These are phyloP conservation scores for Amauroascus verrucosus DNA, from an alignment of 2,329 filamentous ascomycete species.

Conservation along the genomic window DNA sequence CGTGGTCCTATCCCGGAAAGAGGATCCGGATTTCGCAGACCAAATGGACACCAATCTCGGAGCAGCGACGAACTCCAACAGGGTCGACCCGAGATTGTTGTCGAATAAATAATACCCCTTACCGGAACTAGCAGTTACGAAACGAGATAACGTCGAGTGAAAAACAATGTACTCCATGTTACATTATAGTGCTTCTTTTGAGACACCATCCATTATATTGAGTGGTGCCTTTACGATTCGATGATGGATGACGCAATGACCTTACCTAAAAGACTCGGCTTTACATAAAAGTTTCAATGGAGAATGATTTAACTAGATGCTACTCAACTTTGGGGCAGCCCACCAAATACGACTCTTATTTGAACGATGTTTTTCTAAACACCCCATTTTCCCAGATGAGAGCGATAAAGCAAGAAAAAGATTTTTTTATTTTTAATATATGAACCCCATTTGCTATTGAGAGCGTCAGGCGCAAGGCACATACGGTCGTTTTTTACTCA, in stretches of 20 bases:
- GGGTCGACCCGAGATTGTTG: slow-evolving; percentile 51
- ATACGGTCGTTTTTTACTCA: slow-evolving; percentile 3
- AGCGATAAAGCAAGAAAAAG: slow-evolving; percentile 7
- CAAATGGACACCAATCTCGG: slow-evolving; percentile 52
- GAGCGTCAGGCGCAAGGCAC: slow-evolving; percentile 10
- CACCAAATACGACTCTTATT: slow-evolving; percentile 19
- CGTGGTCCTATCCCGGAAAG: slow-evolving; percentile 52
- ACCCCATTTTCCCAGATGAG: slow-evolving; percentile 1
- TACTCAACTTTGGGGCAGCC: slow-evolving; percentile 27
- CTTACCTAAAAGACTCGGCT: slow-evolving; percentile 18
- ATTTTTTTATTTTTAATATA: slow-evolving; percentile 5
- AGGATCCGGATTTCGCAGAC: slow-evolving; percentile 48
- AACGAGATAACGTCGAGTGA: slow-evolving; percentile 17
- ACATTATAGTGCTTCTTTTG: slow-evolving; percentile 31
- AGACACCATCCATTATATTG: slow-evolving; percentile 33
- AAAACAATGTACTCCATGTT: slow-evolving; percentile 25
- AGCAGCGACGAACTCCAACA: slow-evolving; percentile 55
- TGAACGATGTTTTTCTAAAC: slow-evolving; percentile 3
- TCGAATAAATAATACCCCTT: slow-evolving; percentile 42
- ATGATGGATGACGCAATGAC: slow-evolving; percentile 41
- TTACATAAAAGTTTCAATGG: slow-evolving; percentile 11
- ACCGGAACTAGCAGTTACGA: slow-evolving; percentile 15
- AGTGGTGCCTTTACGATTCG: slow-evolving; percentile 38
- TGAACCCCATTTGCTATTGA: slow-evolving; percentile 8
- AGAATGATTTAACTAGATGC: slow-evolving; percentile 13